Conservation (phyloP, 1,284 basidiomycete species). For the Apiotrichum sp. region DNA sequence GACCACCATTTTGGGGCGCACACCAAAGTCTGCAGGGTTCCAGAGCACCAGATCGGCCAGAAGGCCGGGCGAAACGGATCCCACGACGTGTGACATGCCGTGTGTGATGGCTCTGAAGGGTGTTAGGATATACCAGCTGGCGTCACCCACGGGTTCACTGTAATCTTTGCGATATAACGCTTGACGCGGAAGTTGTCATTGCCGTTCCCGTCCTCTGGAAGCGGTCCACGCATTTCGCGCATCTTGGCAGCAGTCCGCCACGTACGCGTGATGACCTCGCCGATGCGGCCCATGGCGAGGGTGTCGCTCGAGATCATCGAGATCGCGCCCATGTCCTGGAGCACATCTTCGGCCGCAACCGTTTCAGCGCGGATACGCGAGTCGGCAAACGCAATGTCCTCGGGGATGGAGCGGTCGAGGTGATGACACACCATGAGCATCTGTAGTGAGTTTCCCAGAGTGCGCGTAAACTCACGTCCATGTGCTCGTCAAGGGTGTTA, state of each 20-base stretch:
- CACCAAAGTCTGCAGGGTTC: slow-evolving; percentile 87
- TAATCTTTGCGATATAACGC: slow-evolving; percentile 94
- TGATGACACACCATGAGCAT: slow-evolving; percentile 95
- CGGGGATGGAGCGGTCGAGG: slow-evolving; percentile 77
- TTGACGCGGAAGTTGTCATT: slow-evolving; percentile 94
- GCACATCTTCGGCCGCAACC: slow-evolving; percentile 92
- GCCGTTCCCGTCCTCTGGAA: slow-evolving; percentile 59
- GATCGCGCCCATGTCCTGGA: slow-evolving; percentile 92
- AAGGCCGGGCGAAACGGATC: slow-evolving; percentile 72
- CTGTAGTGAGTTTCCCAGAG: slow-evolving; percentile 46
- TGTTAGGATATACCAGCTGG: neutral
- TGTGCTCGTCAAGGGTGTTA: slow-evolving; percentile 95
- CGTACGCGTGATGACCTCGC: slow-evolving; percentile 85
- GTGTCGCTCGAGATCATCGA: slow-evolving; percentile 94
- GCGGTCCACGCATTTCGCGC: slow-evolving; percentile 69
- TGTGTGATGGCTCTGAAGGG: slow-evolving; percentile 79
- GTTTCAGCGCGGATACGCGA: slow-evolving; percentile 96
- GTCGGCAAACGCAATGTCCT: slow-evolving; percentile 95
- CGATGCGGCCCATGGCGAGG: slow-evolving; percentile 96
- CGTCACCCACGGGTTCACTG: slow-evolving; percentile 82
- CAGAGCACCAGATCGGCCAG: slow-evolving; percentile 93
- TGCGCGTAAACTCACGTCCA: slow-evolving; percentile 63
- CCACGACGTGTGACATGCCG: slow-evolving; percentile 82
- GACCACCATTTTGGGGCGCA: slow-evolving; percentile 84
- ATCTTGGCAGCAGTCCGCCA: slow-evolving; percentile 98